Percentiles rank a stretch among this genome's conserved stretches.
phyloP scores from a whole-genome alignment of 352 stramenopile genomes.

The Pythium vanterpoolii region DNA sequence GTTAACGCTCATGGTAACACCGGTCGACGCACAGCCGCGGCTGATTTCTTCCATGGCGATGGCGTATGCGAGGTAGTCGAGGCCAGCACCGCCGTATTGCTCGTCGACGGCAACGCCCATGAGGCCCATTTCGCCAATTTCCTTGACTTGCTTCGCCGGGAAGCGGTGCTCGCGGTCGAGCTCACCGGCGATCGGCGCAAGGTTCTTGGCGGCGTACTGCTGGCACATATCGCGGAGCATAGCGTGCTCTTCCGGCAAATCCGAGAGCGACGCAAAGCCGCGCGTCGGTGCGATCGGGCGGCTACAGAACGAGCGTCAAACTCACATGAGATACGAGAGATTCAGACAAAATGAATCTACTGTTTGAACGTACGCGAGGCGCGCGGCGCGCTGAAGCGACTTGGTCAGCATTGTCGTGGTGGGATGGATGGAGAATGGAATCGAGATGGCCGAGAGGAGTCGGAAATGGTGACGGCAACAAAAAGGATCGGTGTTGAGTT shows the following conservation, averaged over 20 bases:
- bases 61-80: constrained; percentile 96
- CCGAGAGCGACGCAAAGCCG: constrained; percentile 53
- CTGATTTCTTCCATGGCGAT: constrained; percentile 98
- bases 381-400: constrained; percentile 31
- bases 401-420: constrained; percentile 35
- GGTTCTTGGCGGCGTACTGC: constrained; percentile 94
- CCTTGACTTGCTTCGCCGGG: constrained; percentile 75
- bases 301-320: neutral
- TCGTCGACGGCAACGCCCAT: constrained; percentile 93
- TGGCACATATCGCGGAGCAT: constrained; percentile 97
- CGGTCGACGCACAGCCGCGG: constrained; percentile 93
- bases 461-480: constrained; percentile 15
- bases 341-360: neutral
- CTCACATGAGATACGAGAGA: neutral
- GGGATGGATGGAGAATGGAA: neutral
- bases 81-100: constrained; percentile 87
- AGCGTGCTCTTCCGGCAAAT: constrained; percentile 92
- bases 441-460: neutral
- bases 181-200: constrained; percentile 86
- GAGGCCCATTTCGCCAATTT: constrained; percentile 92
- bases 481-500: neutral
- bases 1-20: constrained; percentile 96
- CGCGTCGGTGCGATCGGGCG: constrained; percentile 28
- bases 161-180: constrained; percentile 90
- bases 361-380: constrained; percentile 24